A percentile compares a stretch with the other conserved stretches of the same genome.
These are phyloP conservation scores for Cymodocea nodosa DNA, from an alignment of 116 monocot species.

Conservation along the genomic window DNA sequence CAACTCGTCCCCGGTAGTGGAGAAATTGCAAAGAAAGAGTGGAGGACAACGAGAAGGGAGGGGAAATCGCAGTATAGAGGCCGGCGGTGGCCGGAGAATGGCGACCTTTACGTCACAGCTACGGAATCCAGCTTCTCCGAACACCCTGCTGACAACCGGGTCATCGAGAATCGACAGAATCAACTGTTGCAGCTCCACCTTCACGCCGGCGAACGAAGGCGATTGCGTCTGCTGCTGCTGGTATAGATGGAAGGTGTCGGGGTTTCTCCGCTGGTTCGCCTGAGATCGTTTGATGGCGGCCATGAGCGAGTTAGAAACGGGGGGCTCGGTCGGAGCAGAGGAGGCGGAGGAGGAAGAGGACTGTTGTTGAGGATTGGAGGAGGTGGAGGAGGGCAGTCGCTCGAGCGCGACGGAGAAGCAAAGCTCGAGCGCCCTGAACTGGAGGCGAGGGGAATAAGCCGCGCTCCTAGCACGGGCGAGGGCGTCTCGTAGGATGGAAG, in stretches of 20 bases:
- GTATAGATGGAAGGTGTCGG: constrained; percentile 90
- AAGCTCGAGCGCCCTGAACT: constrained; percentile 81
- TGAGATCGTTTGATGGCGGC: constrained; percentile 97
- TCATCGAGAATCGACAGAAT: constrained; percentile 88
- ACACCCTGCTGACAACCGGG: constrained; percentile 88
- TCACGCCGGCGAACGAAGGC: constrained; percentile 44
- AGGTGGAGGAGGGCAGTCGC: constrained; percentile 20
- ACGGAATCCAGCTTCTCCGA: constrained; percentile 88
- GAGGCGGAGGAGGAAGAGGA: too few relatives aligned
- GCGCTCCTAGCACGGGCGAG: constrained; percentile 49
- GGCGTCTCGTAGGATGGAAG: constrained; percentile 57
- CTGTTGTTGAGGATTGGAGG: background rate
- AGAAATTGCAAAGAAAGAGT: constrained; percentile 29
- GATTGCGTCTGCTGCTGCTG: constrained; percentile 32
- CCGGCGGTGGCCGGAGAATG: constrained; percentile 50
- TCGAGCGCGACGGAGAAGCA: constrained; percentile 83
- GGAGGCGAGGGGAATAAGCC: constrained; percentile 51
- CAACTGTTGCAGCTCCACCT: constrained; percentile 90
- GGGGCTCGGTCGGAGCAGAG: constrained; percentile 30
- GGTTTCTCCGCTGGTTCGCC: constrained; percentile 82
- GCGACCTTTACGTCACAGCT: constrained; percentile 83
- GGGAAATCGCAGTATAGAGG: constrained; percentile 15
- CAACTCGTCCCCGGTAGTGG: constrained; percentile 8
- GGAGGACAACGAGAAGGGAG: constrained; percentile 16
- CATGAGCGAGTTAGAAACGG: constrained; percentile 91